Base-by-base conservation (phyloP, 1,284 basidiomycete genomes). In the Wallemia mellicola region DNA sequence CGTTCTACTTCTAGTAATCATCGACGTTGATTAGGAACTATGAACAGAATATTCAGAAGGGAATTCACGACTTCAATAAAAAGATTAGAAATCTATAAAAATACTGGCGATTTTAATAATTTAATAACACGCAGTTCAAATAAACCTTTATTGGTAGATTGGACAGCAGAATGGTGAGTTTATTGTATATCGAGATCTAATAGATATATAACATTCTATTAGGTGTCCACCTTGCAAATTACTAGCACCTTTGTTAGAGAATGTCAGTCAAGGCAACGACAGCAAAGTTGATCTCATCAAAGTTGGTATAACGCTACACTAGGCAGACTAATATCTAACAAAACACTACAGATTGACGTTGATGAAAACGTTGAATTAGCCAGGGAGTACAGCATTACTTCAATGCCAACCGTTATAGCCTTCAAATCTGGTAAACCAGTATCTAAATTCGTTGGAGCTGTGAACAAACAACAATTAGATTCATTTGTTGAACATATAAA, bases 351-450 rank as follows among this genome's bases (percentile, higher is more conserved):
- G 55, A 28, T 57, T 22, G 68, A 69, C 62, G 68, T 69, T 54
- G 68, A 69, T 60, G 63, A 63, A 26, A 56, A 57, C 25, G 22
- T 26, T 25, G 70, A 76, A 63, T 70, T 77, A 63, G 71, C 75
- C 7, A 69, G 77, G 66, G 81, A 82, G 69, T 77, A 81, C 61
- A 78, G 77, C 59, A 78, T 94, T 71, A 77, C 77, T 65, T 81
- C 81, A 70, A 82, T 86, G 78, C 84, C 84, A 19, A 84, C 83
- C 1, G 86, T 86, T 73, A 71, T 78, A 60, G 73, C 77, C 30
- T 85, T 79, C 76, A 76, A 82, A 73, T 73, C 77, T 63, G 82
- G 82, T 56, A 64, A 77, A 65, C 76, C 79, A 69, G 68, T 81
- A 62, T 75, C 74, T 57, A 75, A 78, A 28, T 66, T 80, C 60